Evolutionary conservation across 768 basidiomycete genomes (phyloP).

Genomic region (Amanita muscaria): DNA sequence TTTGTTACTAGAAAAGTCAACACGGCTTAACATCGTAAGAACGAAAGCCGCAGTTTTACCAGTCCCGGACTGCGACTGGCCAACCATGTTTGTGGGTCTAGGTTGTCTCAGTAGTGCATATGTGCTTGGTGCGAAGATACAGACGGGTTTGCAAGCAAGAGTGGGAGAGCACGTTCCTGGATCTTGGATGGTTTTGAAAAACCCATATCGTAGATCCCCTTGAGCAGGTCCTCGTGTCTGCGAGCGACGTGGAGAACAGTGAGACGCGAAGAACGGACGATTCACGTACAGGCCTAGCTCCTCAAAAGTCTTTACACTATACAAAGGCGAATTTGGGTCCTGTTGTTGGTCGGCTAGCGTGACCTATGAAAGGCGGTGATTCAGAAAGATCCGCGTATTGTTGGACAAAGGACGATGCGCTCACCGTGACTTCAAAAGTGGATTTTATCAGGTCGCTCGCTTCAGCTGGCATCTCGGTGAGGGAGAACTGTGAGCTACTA

Average conservation of each 20-base stretch:
- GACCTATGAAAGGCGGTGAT: slow-evolving; percentile 42
- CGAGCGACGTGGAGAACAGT: neutral
- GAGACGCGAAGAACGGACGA: neutral
- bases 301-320: slow-evolving; percentile 89
- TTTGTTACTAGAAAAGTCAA: slow-evolving; percentile 75
- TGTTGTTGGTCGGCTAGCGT: slow-evolving; percentile 94
- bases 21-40: slow-evolving; percentile 90
- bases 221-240: slow-evolving; percentile 81
- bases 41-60: slow-evolving; percentile 99
- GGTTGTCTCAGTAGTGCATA: neutral
- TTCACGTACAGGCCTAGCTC: slow-evolving; percentile 82
- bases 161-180: slow-evolving; percentile 91
- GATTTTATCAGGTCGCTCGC: slow-evolving; percentile 63
- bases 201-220: slow-evolving; percentile 90
- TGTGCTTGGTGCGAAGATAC: slow-evolving; percentile 17
- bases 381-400: slow-evolving; percentile 8
- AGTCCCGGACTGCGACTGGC: slow-evolving; percentile 97
- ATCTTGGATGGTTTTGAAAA: slow-evolving; percentile 99
- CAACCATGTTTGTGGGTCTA: slow-evolving; percentile 98
- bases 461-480: slow-evolving; percentile 14
- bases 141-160: slow-evolving; percentile 85
- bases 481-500: neutral
- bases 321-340: slow-evolving; percentile 93
- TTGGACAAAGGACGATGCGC: slow-evolving; percentile 16
- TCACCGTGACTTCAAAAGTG: slow-evolving; percentile 76